These are phyloP conservation scores for Podospora fimiseda DNA, from an alignment of 495 filamentous ascomycete genomes.

Conservation along the genomic window DNA sequence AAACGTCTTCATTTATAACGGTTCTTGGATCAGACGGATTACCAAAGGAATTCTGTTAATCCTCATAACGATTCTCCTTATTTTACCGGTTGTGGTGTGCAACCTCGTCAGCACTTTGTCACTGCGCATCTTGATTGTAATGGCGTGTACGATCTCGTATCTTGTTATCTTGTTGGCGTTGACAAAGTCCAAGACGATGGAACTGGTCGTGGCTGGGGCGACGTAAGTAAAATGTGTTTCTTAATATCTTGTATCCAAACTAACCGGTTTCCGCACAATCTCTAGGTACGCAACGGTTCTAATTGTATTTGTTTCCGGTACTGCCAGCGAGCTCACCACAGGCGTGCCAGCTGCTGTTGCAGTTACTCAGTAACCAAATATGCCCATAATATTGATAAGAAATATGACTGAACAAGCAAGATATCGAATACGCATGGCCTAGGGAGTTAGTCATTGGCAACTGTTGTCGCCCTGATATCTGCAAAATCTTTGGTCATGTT, in stretches of 20 bases:
- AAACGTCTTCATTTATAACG: background rate
- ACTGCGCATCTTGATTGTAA: background rate
- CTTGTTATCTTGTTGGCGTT: background rate
- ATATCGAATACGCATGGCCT: too few relatives aligned
- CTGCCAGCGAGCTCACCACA: too few relatives aligned
- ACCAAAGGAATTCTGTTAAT: background rate
- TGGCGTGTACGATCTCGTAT: background rate
- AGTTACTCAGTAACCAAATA: too few relatives aligned
- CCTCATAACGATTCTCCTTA: background rate
- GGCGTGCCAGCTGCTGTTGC: too few relatives aligned
- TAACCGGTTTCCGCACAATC: background rate
- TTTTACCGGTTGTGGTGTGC: background rate
- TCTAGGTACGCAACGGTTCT: conserved; percentile 5
- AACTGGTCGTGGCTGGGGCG: conserved; percentile 2
- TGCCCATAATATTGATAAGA: too few relatives aligned
- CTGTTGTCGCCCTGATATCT: too few relatives aligned
- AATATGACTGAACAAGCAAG: too few relatives aligned
- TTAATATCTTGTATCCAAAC: background rate
- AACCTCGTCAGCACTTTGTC: background rate
- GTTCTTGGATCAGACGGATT: background rate
- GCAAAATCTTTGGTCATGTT: too few relatives aligned
- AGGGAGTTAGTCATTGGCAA: too few relatives aligned
- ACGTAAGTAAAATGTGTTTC: conserved; percentile 6
- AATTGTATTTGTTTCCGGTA: conserved; percentile 5
- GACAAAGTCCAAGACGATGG: background rate